Evolutionary conservation across 2,329 filamentous ascomycete species (phyloP).

Genomic region (Blastomyces parvus): DNA sequence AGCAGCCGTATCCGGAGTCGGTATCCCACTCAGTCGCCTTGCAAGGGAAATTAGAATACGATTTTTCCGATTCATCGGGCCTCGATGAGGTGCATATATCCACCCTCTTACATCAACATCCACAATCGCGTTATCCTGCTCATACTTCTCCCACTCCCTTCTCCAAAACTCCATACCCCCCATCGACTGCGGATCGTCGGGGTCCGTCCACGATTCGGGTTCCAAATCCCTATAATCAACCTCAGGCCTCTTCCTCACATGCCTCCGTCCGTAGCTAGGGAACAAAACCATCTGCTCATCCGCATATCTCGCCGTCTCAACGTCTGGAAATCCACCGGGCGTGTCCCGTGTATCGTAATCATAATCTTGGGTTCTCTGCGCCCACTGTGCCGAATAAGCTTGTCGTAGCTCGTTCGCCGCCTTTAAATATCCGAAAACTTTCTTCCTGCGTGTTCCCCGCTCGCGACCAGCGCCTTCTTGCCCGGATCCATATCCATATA

Average conservation of each 20-base stretch:
- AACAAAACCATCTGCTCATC: conserved; percentile 92
- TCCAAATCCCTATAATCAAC: conserved; percentile 17
- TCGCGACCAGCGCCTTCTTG: conserved; percentile 35
- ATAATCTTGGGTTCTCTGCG: conserved; percentile 39
- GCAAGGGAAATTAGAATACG: conserved; percentile 78
- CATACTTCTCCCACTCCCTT: conserved; percentile 65
- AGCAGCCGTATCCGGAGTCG: conserved; percentile 46
- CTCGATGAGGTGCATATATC: conserved; percentile 79
- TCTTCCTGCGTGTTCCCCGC: conserved; percentile 64
- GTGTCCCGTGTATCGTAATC: conserved; percentile 45
- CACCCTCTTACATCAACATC: conserved; percentile 94
- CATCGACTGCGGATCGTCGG: conserved; percentile 37
- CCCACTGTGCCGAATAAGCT: conserved; percentile 51
- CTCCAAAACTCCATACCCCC: conserved; percentile 66
- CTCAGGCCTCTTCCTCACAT: conserved; percentile 44
- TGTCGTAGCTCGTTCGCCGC: conserved; percentile 64
- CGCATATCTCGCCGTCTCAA: conserved; percentile 67
- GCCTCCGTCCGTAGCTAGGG: conserved; percentile 77
- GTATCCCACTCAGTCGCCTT: conserved; percentile 76
- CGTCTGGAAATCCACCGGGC: conserved; percentile 72
- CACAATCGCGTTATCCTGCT: conserved; percentile 75
- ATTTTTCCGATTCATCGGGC: conserved; percentile 78
- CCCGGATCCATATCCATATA: conserved; percentile 19
- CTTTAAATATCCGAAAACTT: conserved; percentile 63
- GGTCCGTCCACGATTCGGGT: conserved; percentile 38